Conservation (phyloP, 1,139 yeast genomes). For the Pichia kudriavzevii region DNA sequence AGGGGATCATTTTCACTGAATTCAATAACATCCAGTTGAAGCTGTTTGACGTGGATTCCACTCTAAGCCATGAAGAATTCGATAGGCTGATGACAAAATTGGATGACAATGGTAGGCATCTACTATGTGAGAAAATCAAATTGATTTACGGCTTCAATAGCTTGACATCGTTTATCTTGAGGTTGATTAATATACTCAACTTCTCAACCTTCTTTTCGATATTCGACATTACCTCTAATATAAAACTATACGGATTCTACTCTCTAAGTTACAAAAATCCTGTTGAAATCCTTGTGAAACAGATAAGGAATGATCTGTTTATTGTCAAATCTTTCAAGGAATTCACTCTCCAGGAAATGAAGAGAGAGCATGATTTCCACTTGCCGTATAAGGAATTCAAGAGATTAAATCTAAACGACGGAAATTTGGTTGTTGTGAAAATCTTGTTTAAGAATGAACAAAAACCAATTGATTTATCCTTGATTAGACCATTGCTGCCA, state of each 20-base stretch:
- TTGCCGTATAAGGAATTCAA: conserved; percentile 26
- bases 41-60: conserved; percentile 24
- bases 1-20: conserved; percentile 24
- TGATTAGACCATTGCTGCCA: conserved; percentile 22
- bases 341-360: conserved; percentile 26
- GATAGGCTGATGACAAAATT: conserved; percentile 16
- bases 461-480: conserved; percentile 22
- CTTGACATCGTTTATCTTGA: conserved; percentile 20
- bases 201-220: conserved; percentile 24
- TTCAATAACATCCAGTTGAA: conserved; percentile 21
- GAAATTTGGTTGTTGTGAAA: conserved; percentile 25
- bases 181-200: conserved; percentile 19
- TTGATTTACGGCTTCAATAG: conserved; percentile 22
- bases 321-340: conserved; percentile 26
- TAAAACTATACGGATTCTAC: conserved; percentile 25
- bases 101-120: conserved; percentile 14
- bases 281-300: conserved; percentile 25
- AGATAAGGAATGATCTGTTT: conserved; percentile 24
- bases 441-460: conserved; percentile 25
- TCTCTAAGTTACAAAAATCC: conserved; percentile 22
- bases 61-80: conserved; percentile 20
- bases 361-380: conserved; percentile 26
- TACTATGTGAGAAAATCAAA: conserved; percentile 24
- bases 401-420: conserved; percentile 23
- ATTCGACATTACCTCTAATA: conserved; percentile 26